Evolutionary conservation across 129 eudicot genomes (phyloP), one percentile per base, ranked within the genome.

Genomic region (Flaveria sonorensis): DNA sequence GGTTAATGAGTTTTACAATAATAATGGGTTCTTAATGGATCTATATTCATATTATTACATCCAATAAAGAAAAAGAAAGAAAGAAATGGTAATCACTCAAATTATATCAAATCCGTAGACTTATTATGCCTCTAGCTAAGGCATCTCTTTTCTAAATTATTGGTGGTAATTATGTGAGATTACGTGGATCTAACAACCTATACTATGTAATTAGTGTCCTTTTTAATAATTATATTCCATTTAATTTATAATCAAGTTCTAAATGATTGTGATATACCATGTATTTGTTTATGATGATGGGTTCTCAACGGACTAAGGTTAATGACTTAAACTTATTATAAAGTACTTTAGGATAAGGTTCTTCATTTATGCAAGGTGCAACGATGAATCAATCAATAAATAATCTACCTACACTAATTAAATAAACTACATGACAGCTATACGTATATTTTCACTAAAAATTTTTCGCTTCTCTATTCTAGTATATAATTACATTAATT

Each of bases 161-260:
- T 72, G 83, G 74, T 52, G 74, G 36, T 39, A 64, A 71, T 65
- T 73, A 80, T 65, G 69, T 52, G 68, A 72, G 69, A 80, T 80
- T 79, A 40, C 74, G 79, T 65, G 74, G 79, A 65, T 80, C 70
- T 51, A 80, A 72, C 68, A 80, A 53, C 83, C 83, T 36, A 72
- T 79, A 72, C 67, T 40, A 72, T 72, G 57, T 50, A 19, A 61
- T 30, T 68, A 52, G 60, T 52, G 18, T 40, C 65, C n/a, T 26
- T 66, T 77, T 60, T 68, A 32, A 67, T 43, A 23, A 55, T 18
- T 46, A 5, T n/a, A 30, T 48, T 18, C 52, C 13, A 53, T 50
- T 7, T 63, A 56, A 56, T 9, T 56, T 24, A 56, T 18, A 56
- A 56, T 56, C 26, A 19, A 56, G 9, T 20, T 19, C 28, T 19